These are phyloP conservation scores for Saccharomyces hybrid DNA, from an alignment of 1,139 yeast species.

Conservation along the genomic window DNA sequence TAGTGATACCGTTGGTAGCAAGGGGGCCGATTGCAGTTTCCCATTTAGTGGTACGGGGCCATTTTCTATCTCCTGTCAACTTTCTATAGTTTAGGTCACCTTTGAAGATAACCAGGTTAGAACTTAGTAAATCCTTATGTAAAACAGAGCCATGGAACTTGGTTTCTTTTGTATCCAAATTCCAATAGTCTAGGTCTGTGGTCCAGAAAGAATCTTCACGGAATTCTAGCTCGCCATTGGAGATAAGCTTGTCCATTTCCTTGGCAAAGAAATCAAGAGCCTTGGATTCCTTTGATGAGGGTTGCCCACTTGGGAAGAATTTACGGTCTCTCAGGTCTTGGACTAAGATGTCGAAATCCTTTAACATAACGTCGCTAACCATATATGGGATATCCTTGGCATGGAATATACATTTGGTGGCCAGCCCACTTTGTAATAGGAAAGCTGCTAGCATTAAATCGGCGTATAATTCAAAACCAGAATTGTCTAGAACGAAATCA, in stretches of 20 bases:
- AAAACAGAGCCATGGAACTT: slow-evolving; percentile 51
- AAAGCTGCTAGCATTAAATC: slow-evolving; percentile 73
- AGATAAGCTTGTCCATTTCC: slow-evolving; percentile 43
- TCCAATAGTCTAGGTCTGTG: slow-evolving; percentile 62
- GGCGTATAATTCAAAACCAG: slow-evolving; percentile 91
- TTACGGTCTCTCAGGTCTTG: slow-evolving; percentile 47
- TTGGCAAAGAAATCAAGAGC: slow-evolving; percentile 40
- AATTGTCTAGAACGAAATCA: slow-evolving; percentile 85
- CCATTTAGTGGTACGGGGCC: slow-evolving; percentile 81
- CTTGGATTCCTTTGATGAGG: slow-evolving; percentile 37
- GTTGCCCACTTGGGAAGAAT: slow-evolving; percentile 42
- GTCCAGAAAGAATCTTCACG: slow-evolving; percentile 83
- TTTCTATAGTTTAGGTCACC: slow-evolving; percentile 96
- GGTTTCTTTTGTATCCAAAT: slow-evolving; percentile 45
- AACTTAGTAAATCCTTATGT: slow-evolving; percentile 45
- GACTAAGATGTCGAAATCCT: slow-evolving; percentile 60
- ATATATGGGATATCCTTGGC: slow-evolving; percentile 94
- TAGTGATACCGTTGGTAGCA: slow-evolving; percentile 50
- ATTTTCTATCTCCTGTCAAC: slow-evolving; percentile 77
- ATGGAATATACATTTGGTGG: slow-evolving; percentile 62
- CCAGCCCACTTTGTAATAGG: slow-evolving; percentile 62
- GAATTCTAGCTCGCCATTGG: slow-evolving; percentile 46
- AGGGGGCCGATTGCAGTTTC: slow-evolving; percentile 60
- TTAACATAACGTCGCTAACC: slow-evolving; percentile 92
- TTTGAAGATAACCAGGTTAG: slow-evolving; percentile 74